Evolutionary conservation across 2,329 filamentous ascomycete species (phyloP), one percentile per base, ranked within the genome.

Genomic region (Fusarium falciforme): DNA sequence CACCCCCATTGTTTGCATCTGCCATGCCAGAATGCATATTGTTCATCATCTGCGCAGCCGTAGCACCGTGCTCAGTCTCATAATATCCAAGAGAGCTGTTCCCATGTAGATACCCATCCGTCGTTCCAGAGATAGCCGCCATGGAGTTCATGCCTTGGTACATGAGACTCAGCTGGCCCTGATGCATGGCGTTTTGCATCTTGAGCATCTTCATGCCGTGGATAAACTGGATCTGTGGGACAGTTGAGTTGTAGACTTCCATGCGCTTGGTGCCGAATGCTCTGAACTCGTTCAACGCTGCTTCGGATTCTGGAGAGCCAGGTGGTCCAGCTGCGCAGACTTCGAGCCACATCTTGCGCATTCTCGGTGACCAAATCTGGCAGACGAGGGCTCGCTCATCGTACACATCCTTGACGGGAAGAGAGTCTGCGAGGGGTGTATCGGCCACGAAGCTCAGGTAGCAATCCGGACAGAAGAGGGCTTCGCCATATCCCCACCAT

Each of bases 281-380:
- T 2, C 71, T 72, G 35, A 82, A 82, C n/a, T 77, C 70, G 0
- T 70, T 70, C 1, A 82, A n/a, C 0, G 74, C 77, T 1, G 64
- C 70, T 9, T 79, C 60, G 1, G 77, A 80, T 38, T 78, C 79
- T 1, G 67, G 40, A 0, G 79, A 79, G 5, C 74, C 80, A 0
- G 78, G 74, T 0, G 63, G 57, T 2, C 80, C 80, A 1, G 77
- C 78, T 0, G 66, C 71, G 60, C 81, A 83, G 0, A 62, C 77
- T 11, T 75, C 70, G 3, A 76, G 70, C 77, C 80, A 84, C 72
- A 82, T 77, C 1, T 58, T 73, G n/a, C 83, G 82, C 82, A 84
- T 84, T 6, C 83, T 80, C 1, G 80, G 79, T 4, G 82, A 83
- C 79, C 82, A 84, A 7, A 84, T 75, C 36, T 81, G 80, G 57